Evolutionary conservation across 805 yeast genomes (phyloP), one percentile per base, ranked within the genome.

Genomic region (Kluyveromyces dobzhanskii): DNA sequence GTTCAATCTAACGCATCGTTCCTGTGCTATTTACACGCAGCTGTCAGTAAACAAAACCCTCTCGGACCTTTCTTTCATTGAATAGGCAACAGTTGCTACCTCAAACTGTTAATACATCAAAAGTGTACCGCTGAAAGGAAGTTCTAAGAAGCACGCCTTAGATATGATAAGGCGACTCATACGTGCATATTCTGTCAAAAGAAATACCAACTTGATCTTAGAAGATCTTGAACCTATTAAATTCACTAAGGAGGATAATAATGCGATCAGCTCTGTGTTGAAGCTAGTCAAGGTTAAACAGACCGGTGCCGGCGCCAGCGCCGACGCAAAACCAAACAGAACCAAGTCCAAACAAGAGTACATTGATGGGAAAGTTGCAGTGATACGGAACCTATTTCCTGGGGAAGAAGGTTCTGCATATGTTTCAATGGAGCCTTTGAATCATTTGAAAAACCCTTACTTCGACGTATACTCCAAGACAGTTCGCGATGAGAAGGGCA

Each of bases 341-440:
- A 40, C 42, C 6, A 40, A 33, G 17, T 41, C 39, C 14, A 45
- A 44, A 30, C 38, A 41, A 27, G 37, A 40, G 7, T 52, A 56
- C 27, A 13, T 56, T 10, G 29, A 43, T 8, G 29, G 31, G 12
- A 57, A 58, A 41, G 29, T 52, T 2, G 43, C 42, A 1, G 36
- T 27, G 3, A 54, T 51, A 2, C 36, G 38, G 14, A 28, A 44
- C 4, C 38, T 50, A 8, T 54, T 57, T 32, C 50, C 53, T 6
- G 35, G 31, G 10, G 50, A 50, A 2, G 25, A 32, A 3, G 29
- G 48, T 30, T 40, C 48, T 4, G 47, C 36, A 7, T 50, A 38
- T 24, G 25, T 56, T 3, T 39, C 39, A 8, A 46, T 44, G 32
- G 34, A 40, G 3, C 33, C 50, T 9, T 59, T 60, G 8, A 19